phyloP scores from a whole-genome alignment of 2,329 filamentous ascomycete genomes.

The Phialophora verrucosa region DNA sequence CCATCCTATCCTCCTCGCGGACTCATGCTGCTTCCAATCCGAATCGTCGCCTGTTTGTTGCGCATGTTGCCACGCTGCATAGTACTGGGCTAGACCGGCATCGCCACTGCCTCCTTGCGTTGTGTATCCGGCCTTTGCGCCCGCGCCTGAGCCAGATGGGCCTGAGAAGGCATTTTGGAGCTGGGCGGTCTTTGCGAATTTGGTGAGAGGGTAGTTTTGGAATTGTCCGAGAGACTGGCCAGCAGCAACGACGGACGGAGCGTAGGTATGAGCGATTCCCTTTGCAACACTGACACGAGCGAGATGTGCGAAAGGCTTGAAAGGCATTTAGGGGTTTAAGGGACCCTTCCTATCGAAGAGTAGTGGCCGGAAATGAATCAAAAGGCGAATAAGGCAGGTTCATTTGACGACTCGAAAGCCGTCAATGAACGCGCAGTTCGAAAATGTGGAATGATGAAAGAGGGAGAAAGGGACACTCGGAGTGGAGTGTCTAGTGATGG shows the following conservation, averaged over 20 bases:
- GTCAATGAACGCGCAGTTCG: constrained; percentile 84
- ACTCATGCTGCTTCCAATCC: constrained; percentile 92
- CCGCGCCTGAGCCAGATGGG: constrained; percentile 57
- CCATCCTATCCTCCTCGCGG: constrained; percentile 88
- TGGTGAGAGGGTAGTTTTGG: constrained; percentile 55
- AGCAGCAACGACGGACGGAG: constrained; percentile 94
- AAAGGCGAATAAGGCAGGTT: constrained; percentile 80
- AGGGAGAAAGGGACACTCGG: constrained; percentile 33
- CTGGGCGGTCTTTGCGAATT: constrained; percentile 64
- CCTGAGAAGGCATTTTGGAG: constrained; percentile 79
- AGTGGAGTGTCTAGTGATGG: constrained; percentile 37
- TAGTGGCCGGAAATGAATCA: constrained; percentile 55
- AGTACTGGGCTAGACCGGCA: constrained; percentile 84
- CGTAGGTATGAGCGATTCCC: constrained; percentile 96
- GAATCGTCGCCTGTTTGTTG: constrained; percentile 72
- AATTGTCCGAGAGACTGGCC: constrained; percentile 74
- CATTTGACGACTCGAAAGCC: constrained; percentile 89
- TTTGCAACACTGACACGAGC: constrained; percentile 98
- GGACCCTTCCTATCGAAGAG: constrained; percentile 68
- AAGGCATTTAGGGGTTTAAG: constrained; percentile 83
- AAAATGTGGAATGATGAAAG: constrained; percentile 31
- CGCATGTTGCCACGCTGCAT: constrained; percentile 83
- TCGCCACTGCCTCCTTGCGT: constrained; percentile 55
- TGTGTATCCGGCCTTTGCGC: constrained; percentile 64
- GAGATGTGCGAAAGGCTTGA: constrained; percentile 75